Conservation (phyloP, 1,139 yeast genomes). For the Ogataea hybrid region DNA sequence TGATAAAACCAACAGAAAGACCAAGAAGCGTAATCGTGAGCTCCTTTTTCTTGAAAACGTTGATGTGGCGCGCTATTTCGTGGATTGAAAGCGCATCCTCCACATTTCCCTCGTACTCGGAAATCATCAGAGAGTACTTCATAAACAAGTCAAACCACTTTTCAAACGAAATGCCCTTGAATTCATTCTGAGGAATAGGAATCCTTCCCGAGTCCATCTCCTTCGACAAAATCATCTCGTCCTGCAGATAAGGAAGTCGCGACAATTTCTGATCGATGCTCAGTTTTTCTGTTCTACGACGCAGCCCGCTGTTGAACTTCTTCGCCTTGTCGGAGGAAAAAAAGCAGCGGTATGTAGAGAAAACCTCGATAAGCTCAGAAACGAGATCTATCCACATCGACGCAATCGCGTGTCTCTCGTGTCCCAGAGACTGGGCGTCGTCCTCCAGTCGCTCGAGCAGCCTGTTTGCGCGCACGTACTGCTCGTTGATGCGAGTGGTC, state of each 20-base stretch:
- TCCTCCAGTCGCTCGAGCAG: constrained; percentile 41
- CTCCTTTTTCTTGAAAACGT: no score
- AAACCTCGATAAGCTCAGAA: constrained; percentile 77
- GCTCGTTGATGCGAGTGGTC: constrained; percentile 59
- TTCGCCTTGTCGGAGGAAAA: constrained; percentile 74
- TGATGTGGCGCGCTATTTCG: no score
- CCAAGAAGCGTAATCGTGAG: no score
- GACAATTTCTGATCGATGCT: constrained; percentile 72
- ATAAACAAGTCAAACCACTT: no score
- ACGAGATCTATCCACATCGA: constrained; percentile 85
- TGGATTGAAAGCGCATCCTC: no score
- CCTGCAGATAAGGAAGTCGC: constrained; percentile 62
- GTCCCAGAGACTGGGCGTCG: constrained; percentile 38
- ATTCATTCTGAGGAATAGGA: constrained; percentile 49
- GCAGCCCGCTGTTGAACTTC: constrained; percentile 65
- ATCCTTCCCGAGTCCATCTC: constrained; percentile 30
- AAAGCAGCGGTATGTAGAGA: constrained; percentile 71
- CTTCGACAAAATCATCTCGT: constrained; percentile 52
- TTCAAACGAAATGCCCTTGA: constrained; percentile 70
- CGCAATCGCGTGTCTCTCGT: constrained; percentile 60
- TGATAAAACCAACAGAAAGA: no score
- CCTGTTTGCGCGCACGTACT: constrained; percentile 59
- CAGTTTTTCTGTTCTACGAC: constrained; percentile 58
- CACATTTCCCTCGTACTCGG: no score
- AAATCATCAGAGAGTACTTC: no score